phyloP scores from a whole-genome alignment of 2,329 filamentous ascomycete genomes.

The Akanthomyces uredinophilus region DNA sequence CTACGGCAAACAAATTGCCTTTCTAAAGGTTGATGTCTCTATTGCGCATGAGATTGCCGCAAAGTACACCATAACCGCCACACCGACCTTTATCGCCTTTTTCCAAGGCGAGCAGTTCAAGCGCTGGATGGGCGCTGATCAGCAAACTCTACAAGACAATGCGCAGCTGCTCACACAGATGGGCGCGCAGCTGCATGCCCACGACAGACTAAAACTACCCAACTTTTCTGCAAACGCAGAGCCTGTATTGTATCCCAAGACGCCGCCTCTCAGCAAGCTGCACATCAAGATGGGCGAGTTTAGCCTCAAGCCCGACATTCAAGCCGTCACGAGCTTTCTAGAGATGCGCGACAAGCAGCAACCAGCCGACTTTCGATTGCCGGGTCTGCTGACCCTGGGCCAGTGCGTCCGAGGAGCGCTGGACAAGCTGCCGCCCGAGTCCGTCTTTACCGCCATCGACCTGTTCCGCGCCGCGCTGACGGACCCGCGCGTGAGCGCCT shows the following conservation, averaged over 20 bases:
- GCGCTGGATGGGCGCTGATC: constrained; percentile 75
- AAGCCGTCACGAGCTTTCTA: constrained; percentile 66
- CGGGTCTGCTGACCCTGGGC: constrained; percentile 63
- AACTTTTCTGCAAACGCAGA: constrained; percentile 60
- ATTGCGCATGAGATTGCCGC: constrained; percentile 58
- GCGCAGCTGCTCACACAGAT: constrained; percentile 69
- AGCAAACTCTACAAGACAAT: constrained; percentile 62
- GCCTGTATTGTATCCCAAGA: constrained; percentile 68
- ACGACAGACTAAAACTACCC: constrained; percentile 65
- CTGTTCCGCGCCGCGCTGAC: constrained; percentile 72
- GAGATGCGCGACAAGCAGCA: constrained; percentile 46
- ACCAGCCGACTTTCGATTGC: constrained; percentile 61
- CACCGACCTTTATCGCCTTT: constrained; percentile 86
- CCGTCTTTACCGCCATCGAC: constrained; percentile 79
- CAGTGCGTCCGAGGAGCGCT: constrained; percentile 54
- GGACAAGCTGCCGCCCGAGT: constrained; percentile 52
- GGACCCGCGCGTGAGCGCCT: constrained; percentile 74
- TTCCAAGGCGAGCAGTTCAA: constrained; percentile 69
- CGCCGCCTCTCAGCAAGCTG: constrained; percentile 79
- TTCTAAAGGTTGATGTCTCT: constrained; percentile 81
- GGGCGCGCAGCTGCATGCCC: constrained; percentile 70
- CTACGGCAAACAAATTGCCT: constrained; percentile 58
- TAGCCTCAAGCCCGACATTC: constrained; percentile 51
- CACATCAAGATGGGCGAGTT: constrained; percentile 66
- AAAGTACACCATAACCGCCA: constrained; percentile 65